phyloP scores from a whole-genome alignment of 2,329 filamentous ascomycete species.

The Ceratocystis lukuohia region DNA sequence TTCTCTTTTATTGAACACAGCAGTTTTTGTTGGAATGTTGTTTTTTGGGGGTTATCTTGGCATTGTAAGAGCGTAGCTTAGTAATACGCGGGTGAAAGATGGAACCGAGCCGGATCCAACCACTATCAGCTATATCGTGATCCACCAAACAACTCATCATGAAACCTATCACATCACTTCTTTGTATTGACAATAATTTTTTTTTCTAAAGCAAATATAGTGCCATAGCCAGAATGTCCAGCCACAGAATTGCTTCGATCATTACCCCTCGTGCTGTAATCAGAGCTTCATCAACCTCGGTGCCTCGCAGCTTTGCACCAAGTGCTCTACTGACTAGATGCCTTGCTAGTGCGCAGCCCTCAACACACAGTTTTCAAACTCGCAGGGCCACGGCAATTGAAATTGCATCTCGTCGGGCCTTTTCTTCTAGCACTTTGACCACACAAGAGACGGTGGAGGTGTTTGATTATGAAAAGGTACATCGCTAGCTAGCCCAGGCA shows the following conservation, averaged over 20 bases:
- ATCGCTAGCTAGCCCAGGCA: background rate
- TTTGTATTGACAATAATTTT: background rate
- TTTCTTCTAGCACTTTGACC: background rate
- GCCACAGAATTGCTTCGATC: background rate
- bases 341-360: background rate
- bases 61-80: too few species aligned
- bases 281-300: background rate
- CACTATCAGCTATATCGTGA: too few species aligned
- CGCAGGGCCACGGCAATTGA: background rate
- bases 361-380: background rate
- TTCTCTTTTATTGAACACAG: background rate
- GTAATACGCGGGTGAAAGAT: too few species aligned
- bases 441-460: background rate
- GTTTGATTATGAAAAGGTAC: conserved; percentile 19
- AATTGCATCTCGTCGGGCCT: background rate
- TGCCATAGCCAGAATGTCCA: background rate
- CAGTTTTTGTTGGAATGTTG: too few species aligned
- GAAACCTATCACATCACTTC: too few species aligned
- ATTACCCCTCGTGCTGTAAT: background rate
- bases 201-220: background rate
- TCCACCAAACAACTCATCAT: too few species aligned
- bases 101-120: too few species aligned
- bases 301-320: background rate
- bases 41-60: too few species aligned
- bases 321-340: background rate